These are phyloP conservation scores for Parafenestella ontariensis DNA, from an alignment of 2,329 filamentous ascomycete genomes.

Conservation along the genomic window DNA sequence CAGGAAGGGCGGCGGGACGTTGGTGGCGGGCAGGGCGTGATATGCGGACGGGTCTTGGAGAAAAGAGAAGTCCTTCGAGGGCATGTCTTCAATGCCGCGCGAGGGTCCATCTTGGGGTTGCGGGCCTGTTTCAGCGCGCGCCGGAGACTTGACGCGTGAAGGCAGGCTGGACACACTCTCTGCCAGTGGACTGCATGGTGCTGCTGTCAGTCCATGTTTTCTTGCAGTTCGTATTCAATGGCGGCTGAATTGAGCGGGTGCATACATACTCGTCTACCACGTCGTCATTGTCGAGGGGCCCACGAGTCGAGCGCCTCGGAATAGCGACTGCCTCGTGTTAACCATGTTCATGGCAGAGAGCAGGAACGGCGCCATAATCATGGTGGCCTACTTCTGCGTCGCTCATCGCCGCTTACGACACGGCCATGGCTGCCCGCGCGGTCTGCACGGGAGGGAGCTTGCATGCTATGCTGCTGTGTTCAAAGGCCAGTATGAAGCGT, in stretches of 20 bases:
- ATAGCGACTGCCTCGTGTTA: conserved; percentile 57
- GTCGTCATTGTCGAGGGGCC: conserved; percentile 69
- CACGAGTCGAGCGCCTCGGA: conserved; percentile 75
- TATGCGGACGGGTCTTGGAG: conserved; percentile 47
- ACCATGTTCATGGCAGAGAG: neutral
- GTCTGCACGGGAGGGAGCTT: conserved; percentile 13
- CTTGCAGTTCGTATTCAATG: neutral
- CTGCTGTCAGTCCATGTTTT: neutral
- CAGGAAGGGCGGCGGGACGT: conserved; percentile 70
- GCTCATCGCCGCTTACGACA: conserved; percentile 39
- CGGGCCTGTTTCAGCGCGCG: conserved; percentile 20
- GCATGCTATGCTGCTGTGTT: conserved; percentile 15
- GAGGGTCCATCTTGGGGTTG: conserved; percentile 28
- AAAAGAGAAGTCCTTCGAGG: conserved; percentile 73
- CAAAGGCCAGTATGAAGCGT: neutral
- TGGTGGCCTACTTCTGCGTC: conserved; percentile 31
- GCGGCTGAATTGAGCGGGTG: conserved; percentile 14
- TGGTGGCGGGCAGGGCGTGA: conserved; percentile 74
- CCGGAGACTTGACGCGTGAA: conserved; percentile 32
- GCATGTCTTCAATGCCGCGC: conserved; percentile 39
- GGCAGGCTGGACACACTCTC: conserved; percentile 17
- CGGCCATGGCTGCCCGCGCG: conserved; percentile 36
- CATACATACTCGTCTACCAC: conserved; percentile 71
- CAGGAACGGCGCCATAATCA: neutral
- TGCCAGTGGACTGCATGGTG: conserved; percentile 29